Conservation (phyloP, 2,329 filamentous ascomycete species). For the Davidsoniella eucalypti region DNA sequence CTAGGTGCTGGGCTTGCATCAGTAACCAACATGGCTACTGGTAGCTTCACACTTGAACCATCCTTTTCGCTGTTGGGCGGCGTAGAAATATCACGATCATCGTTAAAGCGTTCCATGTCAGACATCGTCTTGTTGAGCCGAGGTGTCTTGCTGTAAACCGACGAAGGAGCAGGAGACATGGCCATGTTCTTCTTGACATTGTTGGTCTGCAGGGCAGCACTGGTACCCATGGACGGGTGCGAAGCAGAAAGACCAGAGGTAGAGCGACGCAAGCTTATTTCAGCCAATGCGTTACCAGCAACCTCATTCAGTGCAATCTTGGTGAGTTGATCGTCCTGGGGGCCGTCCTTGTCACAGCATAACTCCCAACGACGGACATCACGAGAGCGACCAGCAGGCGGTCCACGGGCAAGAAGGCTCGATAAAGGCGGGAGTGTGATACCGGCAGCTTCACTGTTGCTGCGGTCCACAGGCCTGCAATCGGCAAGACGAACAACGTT, state of each 20-base stretch:
- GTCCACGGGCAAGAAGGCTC: constrained; percentile 29
- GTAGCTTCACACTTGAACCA: neutral
- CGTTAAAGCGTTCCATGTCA: constrained; percentile 4
- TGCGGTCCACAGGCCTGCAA: constrained; percentile 38
- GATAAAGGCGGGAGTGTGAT: constrained; percentile 42
- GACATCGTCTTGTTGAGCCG: constrained; percentile 21
- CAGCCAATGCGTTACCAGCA: constrained; percentile 62
- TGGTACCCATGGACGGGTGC: neutral
- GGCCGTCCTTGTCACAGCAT: constrained; percentile 65
- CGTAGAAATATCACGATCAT: constrained; percentile 27
- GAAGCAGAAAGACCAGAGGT: constrained; percentile 24
- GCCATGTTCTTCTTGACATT: constrained; percentile 2
- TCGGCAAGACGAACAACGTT: constrained; percentile 24
- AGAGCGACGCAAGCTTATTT: constrained; percentile 66
- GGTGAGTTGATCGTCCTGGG: constrained; percentile 50
- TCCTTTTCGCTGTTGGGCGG: constrained; percentile 40
- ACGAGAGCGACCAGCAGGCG: constrained; percentile 54
- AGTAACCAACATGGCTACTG: constrained; percentile 4
- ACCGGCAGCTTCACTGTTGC: constrained; percentile 48
- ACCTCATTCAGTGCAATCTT: constrained; percentile 68
- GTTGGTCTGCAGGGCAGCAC: constrained; percentile 6
- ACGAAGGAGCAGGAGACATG: constrained; percentile 3
- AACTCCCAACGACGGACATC: constrained; percentile 86
- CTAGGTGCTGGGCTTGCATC: constrained; percentile 8
- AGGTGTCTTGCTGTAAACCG: constrained; percentile 19